These are phyloP conservation scores for Fraxinus anomala DNA, from an alignment of 257 asterid genomes.

Conservation along the genomic window DNA sequence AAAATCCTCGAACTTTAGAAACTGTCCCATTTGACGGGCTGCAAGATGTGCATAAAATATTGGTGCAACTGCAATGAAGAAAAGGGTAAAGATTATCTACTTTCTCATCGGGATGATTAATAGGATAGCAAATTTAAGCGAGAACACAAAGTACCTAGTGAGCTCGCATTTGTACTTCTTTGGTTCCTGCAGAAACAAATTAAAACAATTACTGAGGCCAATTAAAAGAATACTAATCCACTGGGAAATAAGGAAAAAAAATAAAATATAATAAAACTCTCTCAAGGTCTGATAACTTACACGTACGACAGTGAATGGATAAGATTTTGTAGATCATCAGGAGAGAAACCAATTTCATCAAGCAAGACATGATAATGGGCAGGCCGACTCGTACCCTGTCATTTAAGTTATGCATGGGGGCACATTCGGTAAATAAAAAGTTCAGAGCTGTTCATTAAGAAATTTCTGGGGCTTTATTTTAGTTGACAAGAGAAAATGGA, in stretches of 20 bases:
- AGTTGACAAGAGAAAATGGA: neutral
- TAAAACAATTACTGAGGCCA: conserved; percentile 6
- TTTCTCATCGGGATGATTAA: neutral
- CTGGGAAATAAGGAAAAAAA: neutral
- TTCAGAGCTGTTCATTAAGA: neutral
- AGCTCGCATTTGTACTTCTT: conserved; percentile 78
- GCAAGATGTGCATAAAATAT: conserved; percentile 91
- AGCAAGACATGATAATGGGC: conserved; percentile 85
- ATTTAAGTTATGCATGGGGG: conserved; percentile 17
- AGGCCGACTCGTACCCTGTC: conserved; percentile 91
- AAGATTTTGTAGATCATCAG: conserved; percentile 76
- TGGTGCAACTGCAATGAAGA: conserved; percentile 73
- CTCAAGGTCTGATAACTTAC: conserved; percentile 51
- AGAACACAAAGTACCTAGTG: conserved; percentile 58
- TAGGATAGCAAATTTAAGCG: conserved; percentile 4
- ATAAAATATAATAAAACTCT: neutral
- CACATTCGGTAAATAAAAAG: neutral
- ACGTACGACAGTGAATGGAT: conserved; percentile 82
- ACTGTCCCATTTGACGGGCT: conserved; percentile 78
- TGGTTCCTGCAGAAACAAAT: conserved; percentile 59
- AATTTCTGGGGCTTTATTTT: neutral
- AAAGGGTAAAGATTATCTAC: neutral
- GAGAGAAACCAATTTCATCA: conserved; percentile 95
- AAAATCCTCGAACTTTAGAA: conserved; percentile 64
- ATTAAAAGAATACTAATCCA: neutral